phyloP scores from a whole-genome alignment of 371 early-diverging fungal species.

The Zychaea mexicana region DNA sequence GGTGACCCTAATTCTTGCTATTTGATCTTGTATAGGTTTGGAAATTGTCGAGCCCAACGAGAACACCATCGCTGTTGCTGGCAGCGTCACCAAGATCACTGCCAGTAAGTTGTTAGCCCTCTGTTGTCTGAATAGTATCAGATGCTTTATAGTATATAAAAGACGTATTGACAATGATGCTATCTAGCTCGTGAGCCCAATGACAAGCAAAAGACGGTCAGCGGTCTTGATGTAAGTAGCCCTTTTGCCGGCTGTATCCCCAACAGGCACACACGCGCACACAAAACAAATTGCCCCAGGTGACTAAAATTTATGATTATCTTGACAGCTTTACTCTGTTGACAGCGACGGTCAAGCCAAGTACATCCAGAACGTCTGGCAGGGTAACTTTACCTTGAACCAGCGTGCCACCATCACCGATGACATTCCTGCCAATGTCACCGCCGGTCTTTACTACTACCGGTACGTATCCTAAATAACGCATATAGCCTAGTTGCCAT shows the following conservation, averaged over 20 bases:
- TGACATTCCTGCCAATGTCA: conserved; percentile 23
- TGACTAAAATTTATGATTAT: background rate
- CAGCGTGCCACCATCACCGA: conserved; percentile 35
- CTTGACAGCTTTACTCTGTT: conserved; percentile 42
- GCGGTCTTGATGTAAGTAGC: conserved; percentile 48
- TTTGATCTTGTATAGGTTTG: conserved; percentile 13
- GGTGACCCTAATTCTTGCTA: background rate
- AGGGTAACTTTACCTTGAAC: conserved; percentile 35
- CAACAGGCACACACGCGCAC: no score
- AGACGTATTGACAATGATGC: no score
- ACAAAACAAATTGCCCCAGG: no score
- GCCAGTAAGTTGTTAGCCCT: conserved; percentile 25
- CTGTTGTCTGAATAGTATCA: background rate
- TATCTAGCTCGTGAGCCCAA: conserved; percentile 21
- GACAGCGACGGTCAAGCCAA: conserved; percentile 30
- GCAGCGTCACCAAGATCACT: conserved; percentile 32
- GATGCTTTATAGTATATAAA: background rate
- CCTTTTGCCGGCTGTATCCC: no score
- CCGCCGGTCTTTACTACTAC: conserved; percentile 53
- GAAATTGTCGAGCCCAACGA: conserved; percentile 17
- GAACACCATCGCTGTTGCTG: conserved; percentile 35
- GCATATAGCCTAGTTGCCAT: background rate
- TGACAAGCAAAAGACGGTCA: conserved; percentile 36
- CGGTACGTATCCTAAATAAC: conserved; percentile 44
- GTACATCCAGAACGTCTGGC: conserved; percentile 50